Percentiles rank a stretch among this genome's conserved stretches.
Evolutionary conservation across 1,284 basidiomycete species (phyloP).

Genomic region (Heterobasidion annosum): DNA sequence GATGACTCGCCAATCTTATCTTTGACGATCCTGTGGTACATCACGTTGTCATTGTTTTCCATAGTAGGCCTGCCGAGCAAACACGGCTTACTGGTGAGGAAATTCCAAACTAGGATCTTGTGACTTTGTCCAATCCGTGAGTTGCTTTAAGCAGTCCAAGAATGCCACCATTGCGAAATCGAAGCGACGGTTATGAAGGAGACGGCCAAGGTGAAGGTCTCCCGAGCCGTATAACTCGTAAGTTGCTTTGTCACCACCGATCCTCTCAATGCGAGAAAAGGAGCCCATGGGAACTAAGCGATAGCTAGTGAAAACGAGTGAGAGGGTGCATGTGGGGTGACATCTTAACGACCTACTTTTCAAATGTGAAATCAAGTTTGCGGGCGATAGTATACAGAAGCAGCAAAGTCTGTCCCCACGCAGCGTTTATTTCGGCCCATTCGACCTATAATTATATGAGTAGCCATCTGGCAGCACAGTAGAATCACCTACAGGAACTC

Average conservation of each 20-base stretch:
- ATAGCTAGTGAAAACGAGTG: constrained; percentile 43
- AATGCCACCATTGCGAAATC: constrained; percentile 96
- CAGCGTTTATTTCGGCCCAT: constrained; percentile 98
- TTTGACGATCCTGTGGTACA: constrained; percentile 64
- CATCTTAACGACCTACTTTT: constrained; percentile 45
- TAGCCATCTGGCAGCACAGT: background rate
- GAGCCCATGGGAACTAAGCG: constrained; percentile 88
- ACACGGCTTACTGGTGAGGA: constrained; percentile 66
- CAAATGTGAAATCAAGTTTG: constrained; percentile 83
- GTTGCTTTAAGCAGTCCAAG: constrained; percentile 87
- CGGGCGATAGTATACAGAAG: constrained; percentile 85
- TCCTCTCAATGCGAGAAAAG: constrained; percentile 84
- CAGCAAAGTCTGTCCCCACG: constrained; percentile 95
- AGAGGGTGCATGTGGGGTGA: background rate
- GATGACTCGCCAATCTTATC: constrained; percentile 95
- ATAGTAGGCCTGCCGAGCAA: background rate
- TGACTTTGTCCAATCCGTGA: constrained; percentile 75
- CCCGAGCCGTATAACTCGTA: constrained; percentile 91
- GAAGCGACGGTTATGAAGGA: constrained; percentile 92
- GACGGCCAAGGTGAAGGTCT: constrained; percentile 78
- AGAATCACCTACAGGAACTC: constrained; percentile 42
- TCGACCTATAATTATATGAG: constrained; percentile 57
- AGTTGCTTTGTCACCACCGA: constrained; percentile 70
- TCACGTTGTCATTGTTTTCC: background rate
- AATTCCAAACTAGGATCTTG: constrained; percentile 72